Conservation (phyloP, 2,329 filamentous ascomycete species). For the Fusarium zealandicum region DNA sequence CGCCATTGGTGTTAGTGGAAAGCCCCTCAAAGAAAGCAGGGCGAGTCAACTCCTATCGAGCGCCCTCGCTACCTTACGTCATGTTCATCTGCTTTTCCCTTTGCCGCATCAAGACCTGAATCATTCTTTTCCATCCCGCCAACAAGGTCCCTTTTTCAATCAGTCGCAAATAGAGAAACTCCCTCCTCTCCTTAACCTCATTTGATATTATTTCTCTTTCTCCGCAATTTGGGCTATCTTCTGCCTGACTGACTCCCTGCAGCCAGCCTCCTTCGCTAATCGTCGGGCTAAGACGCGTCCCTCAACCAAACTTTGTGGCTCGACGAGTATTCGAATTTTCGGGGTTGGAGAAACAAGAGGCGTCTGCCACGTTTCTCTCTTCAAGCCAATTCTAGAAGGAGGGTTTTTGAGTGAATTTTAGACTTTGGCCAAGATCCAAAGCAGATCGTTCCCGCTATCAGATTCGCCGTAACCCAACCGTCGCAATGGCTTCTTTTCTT, state of each 20-base stretch:
- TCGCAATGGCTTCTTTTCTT: constrained; percentile 42
- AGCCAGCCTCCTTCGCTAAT: constrained; percentile 13
- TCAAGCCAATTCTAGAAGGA: constrained; percentile 5
- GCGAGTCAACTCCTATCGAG: constrained; percentile 27
- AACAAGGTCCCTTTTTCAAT: not conserved
- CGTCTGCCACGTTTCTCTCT: constrained; percentile 3
- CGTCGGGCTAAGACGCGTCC: constrained; percentile 19
- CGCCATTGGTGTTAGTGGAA: constrained; percentile 17
- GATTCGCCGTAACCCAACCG: not conserved
- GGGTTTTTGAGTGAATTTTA: constrained; percentile 18
- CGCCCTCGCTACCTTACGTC: constrained; percentile 21
- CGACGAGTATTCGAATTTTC: constrained; percentile 16
- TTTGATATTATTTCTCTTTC: not conserved
- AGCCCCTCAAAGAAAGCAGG: constrained; percentile 18
- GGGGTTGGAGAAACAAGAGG: constrained; percentile 6
- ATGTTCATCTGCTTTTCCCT: constrained; percentile 21
- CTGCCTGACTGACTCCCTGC: constrained; percentile 6
- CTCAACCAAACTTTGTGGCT: constrained; percentile 33
- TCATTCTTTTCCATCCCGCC: constrained; percentile 5
- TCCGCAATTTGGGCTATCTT: not conserved
- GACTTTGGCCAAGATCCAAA: constrained; percentile 18
- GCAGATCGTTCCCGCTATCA: not conserved
- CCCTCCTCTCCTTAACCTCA: constrained; percentile 4
- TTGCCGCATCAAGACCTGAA: constrained; percentile 21
- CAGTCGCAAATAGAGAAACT: not conserved